phyloP scores from a whole-genome alignment of 768 basidiomycete species.

The Boletus sensibilis region DNA sequence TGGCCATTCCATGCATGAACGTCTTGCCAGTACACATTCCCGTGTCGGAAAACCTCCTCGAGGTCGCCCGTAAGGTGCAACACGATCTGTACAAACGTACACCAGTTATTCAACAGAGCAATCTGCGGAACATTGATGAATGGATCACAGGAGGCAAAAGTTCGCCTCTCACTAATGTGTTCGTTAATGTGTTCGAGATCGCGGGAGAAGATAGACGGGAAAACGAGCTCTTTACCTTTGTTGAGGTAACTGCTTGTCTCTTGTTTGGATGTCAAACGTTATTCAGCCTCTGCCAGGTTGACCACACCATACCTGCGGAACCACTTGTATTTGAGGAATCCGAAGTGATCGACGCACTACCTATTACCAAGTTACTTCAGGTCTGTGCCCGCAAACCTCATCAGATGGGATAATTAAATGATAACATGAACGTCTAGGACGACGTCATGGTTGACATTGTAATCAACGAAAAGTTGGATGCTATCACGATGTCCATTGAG shows the following conservation, averaged over 20 bases:
- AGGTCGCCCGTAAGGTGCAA: slow-evolving; percentile 35
- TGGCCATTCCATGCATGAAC: slow-evolving; percentile 48
- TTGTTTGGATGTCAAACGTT: neutral
- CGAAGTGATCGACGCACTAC: slow-evolving; percentile 15
- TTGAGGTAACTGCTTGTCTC: slow-evolving; percentile 33
- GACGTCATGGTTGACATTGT: slow-evolving; percentile 36
- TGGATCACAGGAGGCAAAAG: slow-evolving; percentile 34
- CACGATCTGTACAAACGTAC: slow-evolving; percentile 38
- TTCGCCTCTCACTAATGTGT: slow-evolving; percentile 42
- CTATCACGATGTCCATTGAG: slow-evolving; percentile 24
- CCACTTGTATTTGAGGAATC: slow-evolving; percentile 8
- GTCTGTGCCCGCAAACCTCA: slow-evolving; percentile 12
- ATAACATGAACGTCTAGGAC: slow-evolving; percentile 22
- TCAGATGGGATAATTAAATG: neutral
- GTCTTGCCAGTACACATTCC: slow-evolving; percentile 39
- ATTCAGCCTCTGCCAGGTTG: slow-evolving; percentile 25
- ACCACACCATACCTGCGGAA: slow-evolving; percentile 35
- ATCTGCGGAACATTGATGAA: slow-evolving; percentile 35
- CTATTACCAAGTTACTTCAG: slow-evolving; percentile 26
- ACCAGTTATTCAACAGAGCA: slow-evolving; percentile 42
- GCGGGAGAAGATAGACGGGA: slow-evolving; percentile 25
- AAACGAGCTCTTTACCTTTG: slow-evolving; percentile 27
- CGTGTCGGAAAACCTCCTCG: slow-evolving; percentile 19
- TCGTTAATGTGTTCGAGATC: slow-evolving; percentile 43
- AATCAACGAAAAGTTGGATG: slow-evolving; percentile 16